A percentile compares a stretch with the other conserved stretches of the same genome.
Conservation (phyloP, 139 green algal genomes). For the Haematococcus lacustris region DNA sequence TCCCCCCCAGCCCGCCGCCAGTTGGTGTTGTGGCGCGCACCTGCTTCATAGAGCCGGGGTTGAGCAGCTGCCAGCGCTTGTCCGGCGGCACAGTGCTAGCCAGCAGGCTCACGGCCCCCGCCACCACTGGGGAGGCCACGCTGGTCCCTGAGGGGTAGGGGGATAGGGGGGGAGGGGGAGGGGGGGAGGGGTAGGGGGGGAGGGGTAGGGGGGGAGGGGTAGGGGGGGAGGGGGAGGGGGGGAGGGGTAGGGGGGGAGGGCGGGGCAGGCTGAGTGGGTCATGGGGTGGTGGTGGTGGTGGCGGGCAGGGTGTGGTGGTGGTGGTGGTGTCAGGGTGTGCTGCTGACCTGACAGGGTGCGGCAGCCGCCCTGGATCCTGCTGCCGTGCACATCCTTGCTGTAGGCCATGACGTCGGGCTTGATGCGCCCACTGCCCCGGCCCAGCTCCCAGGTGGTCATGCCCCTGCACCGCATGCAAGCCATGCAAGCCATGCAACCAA, state of each 20-base stretch:
- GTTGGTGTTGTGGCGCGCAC: conserved; percentile 20
- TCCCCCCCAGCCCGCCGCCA: background rate
- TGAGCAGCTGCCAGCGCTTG: conserved; percentile 75
- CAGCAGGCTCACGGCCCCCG: conserved; percentile 86
- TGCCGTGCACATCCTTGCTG: conserved; percentile 85
- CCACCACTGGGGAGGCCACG: conserved; percentile 94
- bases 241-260: too few relatives aligned
- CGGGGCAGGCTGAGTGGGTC: too few relatives aligned
- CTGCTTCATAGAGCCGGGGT: conserved; percentile 98
- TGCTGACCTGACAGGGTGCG: conserved; percentile 46
- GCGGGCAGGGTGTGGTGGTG: too few relatives aligned
- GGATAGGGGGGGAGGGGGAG: background rate
- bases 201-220: too few relatives aligned
- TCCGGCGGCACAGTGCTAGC: conserved; percentile 74
- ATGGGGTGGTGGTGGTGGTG: too few relatives aligned
- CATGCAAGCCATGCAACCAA: too few relatives aligned
- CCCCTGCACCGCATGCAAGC: conserved; percentile 56
- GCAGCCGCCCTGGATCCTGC: conserved; percentile 85
- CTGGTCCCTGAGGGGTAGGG: conserved; percentile 64
- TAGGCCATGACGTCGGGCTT: conserved; percentile 97
- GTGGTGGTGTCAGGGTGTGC: background rate
- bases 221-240: too few relatives aligned
- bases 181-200: too few relatives aligned
- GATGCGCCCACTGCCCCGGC: conserved; percentile 60
- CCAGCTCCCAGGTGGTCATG: conserved; percentile 96